phyloP scores from a whole-genome alignment of 441 rosid genomes.

The Erysimum pusillum region DNA sequence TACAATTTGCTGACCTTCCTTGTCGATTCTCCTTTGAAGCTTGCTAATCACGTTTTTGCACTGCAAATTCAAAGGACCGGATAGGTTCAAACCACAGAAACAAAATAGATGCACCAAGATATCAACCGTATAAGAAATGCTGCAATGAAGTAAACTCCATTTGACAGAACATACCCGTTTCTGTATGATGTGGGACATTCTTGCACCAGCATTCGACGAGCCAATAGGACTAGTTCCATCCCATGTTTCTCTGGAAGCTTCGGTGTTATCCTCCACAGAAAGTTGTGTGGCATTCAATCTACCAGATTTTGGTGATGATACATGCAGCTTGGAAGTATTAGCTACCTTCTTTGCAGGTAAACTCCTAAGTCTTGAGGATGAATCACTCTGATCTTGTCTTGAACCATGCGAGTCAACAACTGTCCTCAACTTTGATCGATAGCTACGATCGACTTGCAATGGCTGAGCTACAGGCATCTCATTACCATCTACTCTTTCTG shows the following conservation, averaged over 20 bases:
- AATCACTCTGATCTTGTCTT: conserved; percentile 79
- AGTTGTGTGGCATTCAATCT: conserved; percentile 62
- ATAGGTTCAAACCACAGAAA: conserved; percentile 21
- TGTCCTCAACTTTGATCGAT: conserved; percentile 70
- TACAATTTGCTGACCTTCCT: conserved; percentile 96
- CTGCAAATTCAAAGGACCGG: conserved; percentile 52
- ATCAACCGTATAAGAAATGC: conserved; percentile 24
- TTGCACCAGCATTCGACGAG: conserved; percentile 60
- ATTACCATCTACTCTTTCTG: conserved; percentile 70
- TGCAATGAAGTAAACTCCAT: conserved; percentile 15
- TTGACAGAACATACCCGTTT: conserved; percentile 73
- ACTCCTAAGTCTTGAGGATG: conserved; percentile 70
- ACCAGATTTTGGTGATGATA: conserved; percentile 73
- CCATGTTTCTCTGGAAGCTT: conserved; percentile 73
- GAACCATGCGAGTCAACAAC: conserved; percentile 63
- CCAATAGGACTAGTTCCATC: conserved; percentile 71
- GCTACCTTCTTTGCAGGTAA: conserved; percentile 73
- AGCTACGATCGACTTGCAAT: conserved; percentile 67
- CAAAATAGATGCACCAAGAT: conserved; percentile 11
- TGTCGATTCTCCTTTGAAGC: conserved; percentile 89
- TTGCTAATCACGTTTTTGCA: conserved; percentile 92
- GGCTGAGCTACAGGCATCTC: conserved; percentile 64
- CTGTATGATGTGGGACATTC: conserved; percentile 86
- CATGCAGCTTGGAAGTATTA: conserved; percentile 72
- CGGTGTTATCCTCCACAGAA: conserved; percentile 67